Evolutionary conservation across 148 eudicot genomes (phyloP).

Genomic region (Heliosperma pusillum): DNA sequence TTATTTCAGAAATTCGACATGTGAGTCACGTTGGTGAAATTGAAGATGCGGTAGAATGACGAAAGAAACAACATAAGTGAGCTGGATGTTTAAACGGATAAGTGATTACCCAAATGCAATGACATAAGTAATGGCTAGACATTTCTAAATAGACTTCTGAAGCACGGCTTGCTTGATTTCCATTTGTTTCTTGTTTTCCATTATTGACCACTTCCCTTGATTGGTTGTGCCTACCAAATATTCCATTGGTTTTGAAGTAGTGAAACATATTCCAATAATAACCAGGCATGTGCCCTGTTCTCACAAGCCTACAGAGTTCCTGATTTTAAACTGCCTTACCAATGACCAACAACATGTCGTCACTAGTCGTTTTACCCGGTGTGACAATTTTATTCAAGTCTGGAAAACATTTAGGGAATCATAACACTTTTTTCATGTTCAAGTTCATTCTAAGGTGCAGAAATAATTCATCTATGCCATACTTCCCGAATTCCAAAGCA

Average conservation of each 20-base stretch:
- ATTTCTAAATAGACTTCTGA: background rate
- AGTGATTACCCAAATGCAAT: constrained; percentile 3
- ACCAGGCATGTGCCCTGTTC: background rate
- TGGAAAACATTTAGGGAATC: background rate
- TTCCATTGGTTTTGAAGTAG: background rate
- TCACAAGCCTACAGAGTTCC: background rate
- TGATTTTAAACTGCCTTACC: background rate
- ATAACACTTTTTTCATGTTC: background rate
- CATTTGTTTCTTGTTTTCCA: background rate
- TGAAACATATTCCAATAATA: background rate
- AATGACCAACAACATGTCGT: background rate
- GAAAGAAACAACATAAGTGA: background rate
- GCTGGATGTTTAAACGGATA: background rate
- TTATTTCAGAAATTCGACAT: too few relatives aligned
- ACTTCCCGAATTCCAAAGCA: background rate
- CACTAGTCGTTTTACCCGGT: too few relatives aligned
- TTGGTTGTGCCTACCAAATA: background rate
- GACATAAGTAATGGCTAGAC: background rate
- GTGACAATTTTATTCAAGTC: background rate
- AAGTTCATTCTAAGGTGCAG: background rate
- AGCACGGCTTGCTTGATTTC: background rate
- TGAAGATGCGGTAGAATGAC: too few relatives aligned
- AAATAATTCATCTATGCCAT: background rate
- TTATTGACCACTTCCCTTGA: background rate
- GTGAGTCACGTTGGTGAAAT: too few relatives aligned